Evolutionary conservation across 345 rosid species (phyloP).

Genomic region (Arabis alpina): DNA sequence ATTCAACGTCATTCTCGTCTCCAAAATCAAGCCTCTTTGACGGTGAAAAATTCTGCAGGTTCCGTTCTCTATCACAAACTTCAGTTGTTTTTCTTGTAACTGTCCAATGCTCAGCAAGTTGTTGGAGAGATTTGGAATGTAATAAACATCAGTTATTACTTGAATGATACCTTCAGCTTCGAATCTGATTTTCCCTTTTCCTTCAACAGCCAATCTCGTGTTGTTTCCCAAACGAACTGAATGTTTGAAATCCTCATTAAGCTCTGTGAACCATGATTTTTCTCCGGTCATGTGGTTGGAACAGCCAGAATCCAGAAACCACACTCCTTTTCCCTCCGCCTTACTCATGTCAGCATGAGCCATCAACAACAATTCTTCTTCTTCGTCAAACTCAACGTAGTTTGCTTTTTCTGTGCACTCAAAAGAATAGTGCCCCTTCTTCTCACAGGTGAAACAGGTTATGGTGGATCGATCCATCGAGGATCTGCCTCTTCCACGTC

Average conservation of each 20-base stretch:
- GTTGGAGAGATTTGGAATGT: too few species aligned
- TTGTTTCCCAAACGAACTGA: neutral
- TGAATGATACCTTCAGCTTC: too few species aligned
- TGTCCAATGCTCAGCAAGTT: too few species aligned
- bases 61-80: too few species aligned
- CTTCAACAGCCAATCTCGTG: neutral
- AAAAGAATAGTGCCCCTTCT: neutral
- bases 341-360: neutral
- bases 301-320: neutral
- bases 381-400: neutral
- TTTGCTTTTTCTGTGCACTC: neutral
- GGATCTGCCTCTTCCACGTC: too few species aligned
- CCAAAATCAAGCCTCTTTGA: too few species aligned
- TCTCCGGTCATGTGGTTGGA: constrained; percentile 11
- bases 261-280: neutral
- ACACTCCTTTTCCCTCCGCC: rapidly evolving
- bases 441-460: neutral
- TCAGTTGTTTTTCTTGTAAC: too few species aligned
- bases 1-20: too few species aligned
- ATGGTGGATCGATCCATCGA: neutral
- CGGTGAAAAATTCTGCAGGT: too few species aligned
- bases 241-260: neutral
- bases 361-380: too few species aligned
- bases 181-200: too few species aligned
- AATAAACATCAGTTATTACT: too few species aligned